Percentiles rank a stretch among this genome's conserved stretches.
phyloP scores from a whole-genome alignment of 2,329 filamentous ascomycete genomes.

The Trichoderma endophyticum region DNA sequence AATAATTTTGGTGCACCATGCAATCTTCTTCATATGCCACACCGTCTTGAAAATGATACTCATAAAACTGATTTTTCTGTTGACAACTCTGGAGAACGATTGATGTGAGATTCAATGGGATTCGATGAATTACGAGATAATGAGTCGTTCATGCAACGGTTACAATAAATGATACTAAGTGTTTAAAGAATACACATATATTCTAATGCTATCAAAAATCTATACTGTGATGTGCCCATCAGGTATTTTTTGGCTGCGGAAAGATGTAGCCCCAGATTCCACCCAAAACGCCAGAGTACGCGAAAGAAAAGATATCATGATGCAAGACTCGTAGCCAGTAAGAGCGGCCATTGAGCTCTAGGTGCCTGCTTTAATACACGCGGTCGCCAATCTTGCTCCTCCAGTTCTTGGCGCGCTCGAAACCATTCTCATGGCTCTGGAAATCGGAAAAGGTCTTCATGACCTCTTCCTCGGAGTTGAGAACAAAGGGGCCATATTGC shows the following conservation, averaged over 20 bases:
- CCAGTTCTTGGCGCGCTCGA: slow-evolving; percentile 77
- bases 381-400: slow-evolving; percentile 77
- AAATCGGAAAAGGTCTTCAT: slow-evolving; percentile 75
- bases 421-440: slow-evolving; percentile 70
- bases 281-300: slow-evolving; percentile 23
- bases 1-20: slow-evolving; percentile 22
- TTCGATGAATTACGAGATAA: background rate
- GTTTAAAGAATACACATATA: background rate
- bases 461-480: slow-evolving; percentile 68
- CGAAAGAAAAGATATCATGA: background rate
- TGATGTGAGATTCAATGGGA: background rate
- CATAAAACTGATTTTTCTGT: background rate
- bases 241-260: background rate
- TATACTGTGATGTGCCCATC: background rate
- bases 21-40: background rate
- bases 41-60: background rate
- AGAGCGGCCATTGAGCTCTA: background rate
- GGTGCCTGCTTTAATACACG: slow-evolving; percentile 49
- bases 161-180: background rate
- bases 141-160: background rate
- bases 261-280: slow-evolving; percentile 24
- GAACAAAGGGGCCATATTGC: slow-evolving; percentile 83
- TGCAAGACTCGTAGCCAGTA: background rate
- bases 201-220: background rate
- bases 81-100: background rate